A percentile compares a stretch with the other conserved stretches of the same genome.
These are phyloP conservation scores for Viola odorata DNA, from an alignment of 345 rosid genomes.

Conservation along the genomic window DNA sequence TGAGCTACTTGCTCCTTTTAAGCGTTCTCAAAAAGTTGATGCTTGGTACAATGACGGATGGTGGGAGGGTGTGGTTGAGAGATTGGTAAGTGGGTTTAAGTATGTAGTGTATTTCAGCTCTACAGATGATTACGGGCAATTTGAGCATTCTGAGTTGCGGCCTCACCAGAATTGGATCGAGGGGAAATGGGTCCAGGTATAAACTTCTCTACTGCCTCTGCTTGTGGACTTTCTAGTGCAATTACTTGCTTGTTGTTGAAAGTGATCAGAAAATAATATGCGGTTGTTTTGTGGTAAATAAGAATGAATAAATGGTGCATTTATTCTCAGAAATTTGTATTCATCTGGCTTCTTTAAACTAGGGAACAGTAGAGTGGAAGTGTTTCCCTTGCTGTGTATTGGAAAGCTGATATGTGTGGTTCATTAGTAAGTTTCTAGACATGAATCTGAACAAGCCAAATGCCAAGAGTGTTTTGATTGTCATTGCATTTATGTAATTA, in stretches of 20 bases:
- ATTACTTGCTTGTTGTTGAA: not conserved
- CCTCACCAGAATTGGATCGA: slow-evolving; percentile 13
- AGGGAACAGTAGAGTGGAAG: too few species aligned
- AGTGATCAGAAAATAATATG: not conserved
- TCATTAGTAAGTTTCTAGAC: too few species aligned
- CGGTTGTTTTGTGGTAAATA: slow-evolving; percentile 33
- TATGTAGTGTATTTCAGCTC: slow-evolving; percentile 14
- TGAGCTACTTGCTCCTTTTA: not conserved
- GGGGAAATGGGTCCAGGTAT: slow-evolving; percentile 19
- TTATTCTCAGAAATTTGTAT: too few species aligned
- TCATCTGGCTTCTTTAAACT: too few species aligned
- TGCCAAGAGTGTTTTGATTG: too few species aligned
- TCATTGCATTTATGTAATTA: too few species aligned
- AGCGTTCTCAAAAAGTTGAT: slow-evolving; percentile 14
- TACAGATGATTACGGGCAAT: slow-evolving; percentile 4
- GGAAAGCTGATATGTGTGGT: too few species aligned
- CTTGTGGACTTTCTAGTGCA: not conserved
- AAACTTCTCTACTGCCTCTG: not conserved
- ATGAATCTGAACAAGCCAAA: too few species aligned
- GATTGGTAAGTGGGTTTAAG: slow-evolving; percentile 6
- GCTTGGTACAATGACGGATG: slow-evolving; percentile 21
- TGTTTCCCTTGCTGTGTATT: too few species aligned
- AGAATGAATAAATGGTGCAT: too few species aligned
- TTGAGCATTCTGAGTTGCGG: slow-evolving; percentile 1
- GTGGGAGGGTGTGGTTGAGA: slow-evolving; percentile 19